Evolutionary conservation across 2,329 filamentous ascomycete species (phyloP).

Genomic region (Colletotrichum gloeosporioides): DNA sequence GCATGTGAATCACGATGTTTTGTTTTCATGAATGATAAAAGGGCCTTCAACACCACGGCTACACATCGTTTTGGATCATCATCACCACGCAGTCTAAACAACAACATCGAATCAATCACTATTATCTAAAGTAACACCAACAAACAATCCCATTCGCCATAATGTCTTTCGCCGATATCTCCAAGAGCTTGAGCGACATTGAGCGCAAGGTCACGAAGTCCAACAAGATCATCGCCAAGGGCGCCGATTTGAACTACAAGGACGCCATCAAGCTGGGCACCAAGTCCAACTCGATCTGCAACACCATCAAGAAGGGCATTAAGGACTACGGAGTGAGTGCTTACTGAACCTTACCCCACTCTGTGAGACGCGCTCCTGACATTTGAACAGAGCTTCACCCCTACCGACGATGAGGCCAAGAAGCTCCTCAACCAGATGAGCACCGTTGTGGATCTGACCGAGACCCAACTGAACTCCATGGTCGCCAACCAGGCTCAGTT

Average conservation of each 20-base stretch:
- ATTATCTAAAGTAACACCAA: not conserved
- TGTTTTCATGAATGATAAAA: not conserved
- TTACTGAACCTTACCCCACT: rapidly evolving
- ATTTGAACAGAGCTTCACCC: not conserved
- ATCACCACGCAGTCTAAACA: not conserved
- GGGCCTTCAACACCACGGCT: not conserved
- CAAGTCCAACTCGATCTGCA: slow-evolving; percentile 9
- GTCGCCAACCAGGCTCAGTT: not conserved
- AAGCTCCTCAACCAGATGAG: slow-evolving; percentile 5
- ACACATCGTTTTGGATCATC: rapidly evolving
- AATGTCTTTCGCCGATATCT: slow-evolving; percentile 15
- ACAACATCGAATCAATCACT: not conserved
- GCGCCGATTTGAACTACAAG: slow-evolving; percentile 10
- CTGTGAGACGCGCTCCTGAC: not conserved
- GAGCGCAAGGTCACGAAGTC: slow-evolving; percentile 15
- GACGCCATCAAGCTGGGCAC: slow-evolving; percentile 13
- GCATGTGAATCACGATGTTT: slow-evolving; percentile 14
- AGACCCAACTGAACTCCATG: slow-evolving; percentile 4
- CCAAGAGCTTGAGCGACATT: slow-evolving; percentile 16
- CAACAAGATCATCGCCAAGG: slow-evolving; percentile 12
- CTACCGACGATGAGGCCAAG: slow-evolving; percentile 6
- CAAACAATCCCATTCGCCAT: not conserved
- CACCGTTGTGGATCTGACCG: slow-evolving; percentile 1
- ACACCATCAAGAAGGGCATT: slow-evolving; percentile 7
- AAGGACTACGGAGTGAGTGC: slow-evolving; percentile 1